Conservation (phyloP, 352 stramenopile genomes). For the Pythium dissimile region DNA sequence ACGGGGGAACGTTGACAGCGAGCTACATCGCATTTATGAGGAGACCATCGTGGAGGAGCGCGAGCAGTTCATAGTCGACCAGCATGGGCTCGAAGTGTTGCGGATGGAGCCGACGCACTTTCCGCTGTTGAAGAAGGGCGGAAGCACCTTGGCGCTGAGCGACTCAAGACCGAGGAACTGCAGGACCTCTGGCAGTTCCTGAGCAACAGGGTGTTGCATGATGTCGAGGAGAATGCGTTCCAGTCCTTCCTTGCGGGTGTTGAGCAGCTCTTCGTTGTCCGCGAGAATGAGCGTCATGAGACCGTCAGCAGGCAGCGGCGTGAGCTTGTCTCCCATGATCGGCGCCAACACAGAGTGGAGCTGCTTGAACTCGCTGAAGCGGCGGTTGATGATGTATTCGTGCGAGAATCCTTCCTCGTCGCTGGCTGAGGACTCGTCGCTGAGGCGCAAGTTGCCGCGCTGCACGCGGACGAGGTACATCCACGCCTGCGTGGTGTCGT, state of each 20-base stretch:
- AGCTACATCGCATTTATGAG: slow-evolving; percentile 20
- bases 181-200: slow-evolving; percentile 61
- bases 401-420: slow-evolving; percentile 45
- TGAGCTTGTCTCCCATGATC: slow-evolving; percentile 57
- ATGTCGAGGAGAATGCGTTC: slow-evolving; percentile 54
- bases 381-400: slow-evolving; percentile 63
- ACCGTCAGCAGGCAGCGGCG: slow-evolving; percentile 59
- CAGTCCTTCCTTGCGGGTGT: slow-evolving; percentile 56
- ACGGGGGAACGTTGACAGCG: no score
- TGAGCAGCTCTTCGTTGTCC: slow-evolving; percentile 62
- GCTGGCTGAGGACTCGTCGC: slow-evolving; percentile 6
- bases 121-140: slow-evolving; percentile 37
- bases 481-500: slow-evolving; percentile 57
- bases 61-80: slow-evolving; percentile 37
- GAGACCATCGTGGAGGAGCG: slow-evolving; percentile 31
- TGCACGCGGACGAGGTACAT: slow-evolving; percentile 70
- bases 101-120: slow-evolving; percentile 70
- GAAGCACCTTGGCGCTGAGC: slow-evolving; percentile 42
- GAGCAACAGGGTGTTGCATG: slow-evolving; percentile 50
- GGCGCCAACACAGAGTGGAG: slow-evolving; percentile 51
- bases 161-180: slow-evolving; percentile 64
- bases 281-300: slow-evolving; percentile 72
- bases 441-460: slow-evolving; percentile 31
- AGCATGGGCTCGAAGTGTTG: slow-evolving; percentile 66
- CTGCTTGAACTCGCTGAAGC: slow-evolving; percentile 77